phyloP scores from a whole-genome alignment of 352 stramenopile genomes.

The Halophytophthora polymorphica region DNA sequence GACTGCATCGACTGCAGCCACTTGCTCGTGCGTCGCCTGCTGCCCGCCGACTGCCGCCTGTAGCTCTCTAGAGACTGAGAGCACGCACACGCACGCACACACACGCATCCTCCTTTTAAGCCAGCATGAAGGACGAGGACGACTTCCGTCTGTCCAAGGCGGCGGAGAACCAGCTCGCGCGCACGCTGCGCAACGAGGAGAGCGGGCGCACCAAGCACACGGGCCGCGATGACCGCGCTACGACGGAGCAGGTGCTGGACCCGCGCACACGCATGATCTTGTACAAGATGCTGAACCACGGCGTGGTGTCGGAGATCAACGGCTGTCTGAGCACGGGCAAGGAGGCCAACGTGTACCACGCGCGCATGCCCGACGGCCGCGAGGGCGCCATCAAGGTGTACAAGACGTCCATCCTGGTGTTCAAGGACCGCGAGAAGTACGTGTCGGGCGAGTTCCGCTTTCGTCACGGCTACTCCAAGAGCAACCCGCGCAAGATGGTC shows the following conservation, averaged over 20 bases:
- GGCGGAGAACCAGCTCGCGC: slow-evolving; percentile 74
- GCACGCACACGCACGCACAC: too few relatives aligned
- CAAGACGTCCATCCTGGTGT: slow-evolving; percentile 96
- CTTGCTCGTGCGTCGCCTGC: too few relatives aligned
- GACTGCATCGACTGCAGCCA: too few relatives aligned
- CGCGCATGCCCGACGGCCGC: slow-evolving; percentile 57
- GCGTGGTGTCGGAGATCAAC: slow-evolving; percentile 96
- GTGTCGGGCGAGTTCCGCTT: slow-evolving; percentile 98
- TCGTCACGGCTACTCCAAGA: slow-evolving; percentile 94
- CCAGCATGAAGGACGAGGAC: slow-evolving; percentile 55
- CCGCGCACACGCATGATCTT: slow-evolving; percentile 98
- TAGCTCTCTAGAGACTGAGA: too few relatives aligned
- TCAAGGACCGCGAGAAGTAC: slow-evolving; percentile 99
- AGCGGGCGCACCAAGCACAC: slow-evolving; percentile 87
- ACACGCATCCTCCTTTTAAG: background rate
- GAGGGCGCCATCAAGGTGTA: slow-evolving; percentile 88
- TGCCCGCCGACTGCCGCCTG: too few relatives aligned
- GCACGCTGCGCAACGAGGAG: slow-evolving; percentile 73
- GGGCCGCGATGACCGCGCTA: slow-evolving; percentile 96
- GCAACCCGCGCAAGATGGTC: slow-evolving; percentile 99
- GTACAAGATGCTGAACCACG: slow-evolving; percentile 97
- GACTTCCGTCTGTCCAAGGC: slow-evolving; percentile 74
- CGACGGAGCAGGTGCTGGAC: slow-evolving; percentile 97
- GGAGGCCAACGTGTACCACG: slow-evolving; percentile 99
- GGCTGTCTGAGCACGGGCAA: slow-evolving; percentile 99